Evolutionary conservation across 2,329 filamentous ascomycete species (phyloP).

Genomic region (Ophiognomonia clavigignenti-juglandacearum): DNA sequence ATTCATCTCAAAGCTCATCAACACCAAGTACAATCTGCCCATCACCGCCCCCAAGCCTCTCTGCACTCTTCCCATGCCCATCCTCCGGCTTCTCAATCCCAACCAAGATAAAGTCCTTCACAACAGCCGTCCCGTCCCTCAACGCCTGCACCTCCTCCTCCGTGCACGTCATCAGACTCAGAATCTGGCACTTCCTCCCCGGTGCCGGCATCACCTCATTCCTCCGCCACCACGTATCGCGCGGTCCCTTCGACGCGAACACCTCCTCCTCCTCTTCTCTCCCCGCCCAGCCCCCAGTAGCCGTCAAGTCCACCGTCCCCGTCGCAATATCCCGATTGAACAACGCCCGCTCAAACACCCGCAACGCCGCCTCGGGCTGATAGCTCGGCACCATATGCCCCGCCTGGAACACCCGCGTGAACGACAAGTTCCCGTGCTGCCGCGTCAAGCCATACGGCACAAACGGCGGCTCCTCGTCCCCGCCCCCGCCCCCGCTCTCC

Average conservation of each 20-base stretch:
- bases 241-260: constrained; percentile 8
- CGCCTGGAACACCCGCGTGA: constrained; percentile 50
- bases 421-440: constrained; percentile 60
- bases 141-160: constrained; percentile 18
- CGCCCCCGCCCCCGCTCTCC: too few species aligned
- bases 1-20: constrained; percentile 4
- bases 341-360: constrained; percentile 46
- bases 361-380: constrained; percentile 40
- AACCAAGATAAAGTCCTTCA: constrained; percentile 20
- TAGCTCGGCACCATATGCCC: constrained; percentile 48
- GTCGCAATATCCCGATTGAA: constrained; percentile 40
- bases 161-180: constrained; percentile 11
- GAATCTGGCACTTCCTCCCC: constrained; percentile 5
- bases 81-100: constrained; percentile 3
- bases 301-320: constrained; percentile 30
- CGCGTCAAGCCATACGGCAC: constrained; percentile 53
- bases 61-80: neutral
- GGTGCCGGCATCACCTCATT: constrained; percentile 10
- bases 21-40: neutral
- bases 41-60: neutral
- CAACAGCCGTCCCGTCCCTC: constrained; percentile 17
- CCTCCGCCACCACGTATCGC: constrained; percentile 12
- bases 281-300: constrained; percentile 8
- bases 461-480: constrained; percentile 27
- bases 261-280: neutral